A percentile compares a stretch with the other conserved stretches of the same genome.
Evolutionary conservation across 306 rosid genomes (phyloP).

Genomic region (Cicer pinnatifidum): DNA sequence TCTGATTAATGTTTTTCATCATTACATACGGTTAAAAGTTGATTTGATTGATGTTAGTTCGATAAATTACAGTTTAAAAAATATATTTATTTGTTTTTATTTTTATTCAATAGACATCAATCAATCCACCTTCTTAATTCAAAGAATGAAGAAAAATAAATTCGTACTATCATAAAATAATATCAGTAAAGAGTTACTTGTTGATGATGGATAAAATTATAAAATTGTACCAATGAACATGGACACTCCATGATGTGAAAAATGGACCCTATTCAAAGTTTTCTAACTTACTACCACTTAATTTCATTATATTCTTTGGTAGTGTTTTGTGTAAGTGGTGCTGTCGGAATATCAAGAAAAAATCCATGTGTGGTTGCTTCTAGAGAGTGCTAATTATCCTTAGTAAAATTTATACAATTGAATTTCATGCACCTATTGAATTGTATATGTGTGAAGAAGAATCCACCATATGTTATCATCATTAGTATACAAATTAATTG

Average conservation of each 20-base stretch:
- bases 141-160: too few species aligned
- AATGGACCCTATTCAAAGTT: constrained; percentile 44
- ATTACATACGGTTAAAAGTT: too few species aligned
- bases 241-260: constrained; percentile 31
- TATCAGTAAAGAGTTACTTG: too few species aligned
- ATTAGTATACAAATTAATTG: background rate
- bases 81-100: too few species aligned
- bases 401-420: background rate
- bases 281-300: constrained; percentile 47
- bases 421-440: background rate
- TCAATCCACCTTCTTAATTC: too few species aligned
- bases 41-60: too few species aligned
- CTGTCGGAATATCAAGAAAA: constrained; percentile 22
- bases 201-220: too few species aligned
- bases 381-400: background rate
- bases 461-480: background rate
- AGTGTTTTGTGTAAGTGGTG: constrained; percentile 41
- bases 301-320: constrained; percentile 12
- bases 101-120: too few species aligned
- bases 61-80: too few species aligned
- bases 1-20: too few species aligned
- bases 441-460: background rate
- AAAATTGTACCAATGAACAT: background rate
- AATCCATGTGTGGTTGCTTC: constrained; percentile 1
- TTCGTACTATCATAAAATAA: too few species aligned